Evolutionary conservation across 768 basidiomycete genomes (phyloP), one percentile per base, ranked within the genome.

Genomic region (Phylloporus arenicola): DNA sequence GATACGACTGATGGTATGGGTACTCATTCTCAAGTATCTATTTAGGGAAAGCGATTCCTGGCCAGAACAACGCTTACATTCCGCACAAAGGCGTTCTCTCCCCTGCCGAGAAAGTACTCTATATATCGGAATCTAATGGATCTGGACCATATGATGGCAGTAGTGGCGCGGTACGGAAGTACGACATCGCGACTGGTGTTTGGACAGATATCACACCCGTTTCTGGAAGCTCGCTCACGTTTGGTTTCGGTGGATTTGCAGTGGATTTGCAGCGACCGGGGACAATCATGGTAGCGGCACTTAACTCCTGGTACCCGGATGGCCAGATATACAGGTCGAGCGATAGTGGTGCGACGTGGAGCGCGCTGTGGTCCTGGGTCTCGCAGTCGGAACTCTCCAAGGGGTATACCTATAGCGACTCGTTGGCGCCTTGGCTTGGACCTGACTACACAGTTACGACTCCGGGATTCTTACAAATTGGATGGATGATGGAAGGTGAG

Each of bases 401-500:
- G 38, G 77, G 74, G 62, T 84, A 82, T 63, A 65, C 70, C 0
- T 83, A 82, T 63, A 76, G 74, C 43, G 73, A 80, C 58, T 59
- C 71, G 6, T 70, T 79, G 43, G 80, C 81, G 1, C 82, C 82
- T 1, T 85, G 82, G 81, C 63, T 83, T 5, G 80, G 81, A 17
- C 72, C 74, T 8, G 70, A 75, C 52, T 68, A 64, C 51, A 75
- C 75, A 8, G 71, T 75, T n/a, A 70, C 68, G 2, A 72, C 66
- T 19, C 60, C 70, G 14, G 75, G 75, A 5, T 68, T 70, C 35
- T 61, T 74, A 47, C 81, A 82, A 52, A 76, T 83, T 42, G 82
- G 83, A 10, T 84, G 82, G 82, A 83, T 83, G 83, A 84, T 85
- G 77, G 82, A 85, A 71, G 66, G 80, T 70, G 51, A 42, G 65